These are phyloP conservation scores for Rubia peregrina DNA, from an alignment of 305 asterid genomes.

Conservation along the genomic window DNA sequence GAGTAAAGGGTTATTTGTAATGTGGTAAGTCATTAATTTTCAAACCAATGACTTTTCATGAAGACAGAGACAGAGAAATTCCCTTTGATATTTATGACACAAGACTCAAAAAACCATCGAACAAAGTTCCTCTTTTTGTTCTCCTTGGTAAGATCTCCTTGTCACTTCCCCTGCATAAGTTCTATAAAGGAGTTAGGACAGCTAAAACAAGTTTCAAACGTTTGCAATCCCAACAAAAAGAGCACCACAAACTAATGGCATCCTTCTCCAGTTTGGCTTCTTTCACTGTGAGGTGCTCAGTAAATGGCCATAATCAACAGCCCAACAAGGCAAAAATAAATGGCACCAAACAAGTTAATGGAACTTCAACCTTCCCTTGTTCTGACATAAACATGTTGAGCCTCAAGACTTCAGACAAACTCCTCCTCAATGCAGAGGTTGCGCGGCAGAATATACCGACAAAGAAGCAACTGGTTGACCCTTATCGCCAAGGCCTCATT, in stretches of 20 bases:
- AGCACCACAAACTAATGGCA: conserved; percentile 14
- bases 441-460: conserved; percentile 76
- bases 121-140: conserved; percentile 20
- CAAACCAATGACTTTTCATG: background rate
- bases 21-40: background rate
- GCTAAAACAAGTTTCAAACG: conserved; percentile 6
- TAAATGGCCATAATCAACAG: conserved; percentile 13
- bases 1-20: background rate
- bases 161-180: background rate
- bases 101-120: background rate
- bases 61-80: conserved; percentile 1
- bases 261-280: conserved; percentile 16
- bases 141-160: background rate
- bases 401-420: conserved; percentile 18
- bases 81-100: conserved; percentile 21
- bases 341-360: conserved; percentile 20
- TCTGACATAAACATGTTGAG: conserved; percentile 10
- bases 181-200: conserved; percentile 13
- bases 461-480: conserved; percentile 60
- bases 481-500: conserved; percentile 57
- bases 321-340: conserved; percentile 7
- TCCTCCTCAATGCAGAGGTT: conserved; percentile 24
- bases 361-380: conserved; percentile 6
- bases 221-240: background rate
- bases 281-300: conserved; percentile 13